Conservation (phyloP, 805 yeast genomes). For the Zygoascus ofunaensis region DNA sequence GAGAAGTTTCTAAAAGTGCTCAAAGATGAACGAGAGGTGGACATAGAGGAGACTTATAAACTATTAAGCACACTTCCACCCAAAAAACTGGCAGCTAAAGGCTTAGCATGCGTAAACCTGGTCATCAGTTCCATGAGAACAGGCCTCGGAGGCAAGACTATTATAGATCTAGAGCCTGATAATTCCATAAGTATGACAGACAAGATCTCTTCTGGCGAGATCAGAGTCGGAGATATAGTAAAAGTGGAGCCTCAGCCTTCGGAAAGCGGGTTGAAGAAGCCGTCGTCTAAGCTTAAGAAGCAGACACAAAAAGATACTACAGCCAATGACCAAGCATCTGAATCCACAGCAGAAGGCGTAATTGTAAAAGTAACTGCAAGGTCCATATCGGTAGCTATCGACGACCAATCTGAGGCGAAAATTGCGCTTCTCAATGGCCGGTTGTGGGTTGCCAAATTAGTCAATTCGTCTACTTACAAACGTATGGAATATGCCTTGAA, state of each 20-base stretch:
- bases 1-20: slow-evolving; percentile 34
- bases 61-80: slow-evolving; percentile 45
- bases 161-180: slow-evolving; percentile 55
- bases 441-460: slow-evolving; percentile 59
- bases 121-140: slow-evolving; percentile 52
- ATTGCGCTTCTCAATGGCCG: slow-evolving; percentile 39
- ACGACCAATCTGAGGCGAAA: slow-evolving; percentile 46
- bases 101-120: slow-evolving; percentile 68
- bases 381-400: slow-evolving; percentile 50
- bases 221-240: slow-evolving; percentile 73
- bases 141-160: slow-evolving; percentile 69
- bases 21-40: slow-evolving; percentile 43
- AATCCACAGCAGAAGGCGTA: slow-evolving; percentile 48
- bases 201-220: slow-evolving; percentile 39
- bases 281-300: slow-evolving; percentile 8
- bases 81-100: slow-evolving; percentile 56
- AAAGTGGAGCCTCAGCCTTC: slow-evolving; percentile 35
- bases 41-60: slow-evolving; percentile 38
- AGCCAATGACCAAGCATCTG: slow-evolving; percentile 2
- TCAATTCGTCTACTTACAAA: slow-evolving; percentile 32
- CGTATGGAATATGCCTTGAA: slow-evolving; percentile 70
- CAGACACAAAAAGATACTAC: slow-evolving; percentile 13
- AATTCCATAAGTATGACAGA: slow-evolving; percentile 33
- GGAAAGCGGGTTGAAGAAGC: slow-evolving; percentile 4
- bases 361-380: slow-evolving; percentile 44